phyloP scores from a whole-genome alignment of 768 basidiomycete genomes.

The Coprinopsis marcescibilis region DNA sequence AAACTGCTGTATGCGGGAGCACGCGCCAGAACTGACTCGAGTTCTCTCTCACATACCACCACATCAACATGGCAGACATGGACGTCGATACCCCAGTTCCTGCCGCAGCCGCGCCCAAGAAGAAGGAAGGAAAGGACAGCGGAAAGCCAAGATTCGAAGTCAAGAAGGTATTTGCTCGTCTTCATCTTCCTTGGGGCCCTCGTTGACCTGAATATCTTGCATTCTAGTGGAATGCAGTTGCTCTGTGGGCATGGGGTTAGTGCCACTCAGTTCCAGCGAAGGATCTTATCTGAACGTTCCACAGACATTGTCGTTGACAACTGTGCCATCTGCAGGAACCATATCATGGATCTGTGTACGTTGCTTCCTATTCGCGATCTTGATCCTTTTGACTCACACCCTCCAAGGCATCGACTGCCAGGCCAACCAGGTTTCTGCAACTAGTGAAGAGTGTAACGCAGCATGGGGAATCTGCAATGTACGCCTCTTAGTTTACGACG shows the following conservation, averaged over 20 bases:
- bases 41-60: not conserved
- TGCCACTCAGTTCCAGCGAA: conserved; percentile 7
- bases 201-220: no score
- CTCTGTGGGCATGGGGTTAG: conserved; percentile 98
- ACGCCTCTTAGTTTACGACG: conserved; percentile 18
- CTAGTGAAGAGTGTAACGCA: conserved; percentile 94
- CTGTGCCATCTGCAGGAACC: conserved; percentile 99
- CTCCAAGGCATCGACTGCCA: conserved; percentile 96
- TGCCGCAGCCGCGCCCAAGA: conserved; percentile 34
- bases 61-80: conserved; percentile 47
- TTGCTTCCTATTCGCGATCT: conserved; percentile 7
- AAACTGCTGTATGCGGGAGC: conserved; percentile 1
- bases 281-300: conserved; percentile 11
- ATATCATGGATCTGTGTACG: conserved; percentile 99
- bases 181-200: not conserved
- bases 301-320: conserved; percentile 98
- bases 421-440: conserved; percentile 96
- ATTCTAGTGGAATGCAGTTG: conserved; percentile 97
- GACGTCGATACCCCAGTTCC: conserved; percentile 48
- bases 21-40: not conserved
- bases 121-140: conserved; percentile 49
- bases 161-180: conserved; percentile 75
- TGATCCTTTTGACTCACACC: conserved; percentile 8
- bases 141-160: conserved; percentile 92
- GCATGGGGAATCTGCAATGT: conserved; percentile 99